A percentile compares a stretch with the other conserved stretches of the same genome.
These are phyloP conservation scores for Phytopythium sindhum DNA, from an alignment of 352 stramenopile genomes.

Conservation along the genomic window DNA sequence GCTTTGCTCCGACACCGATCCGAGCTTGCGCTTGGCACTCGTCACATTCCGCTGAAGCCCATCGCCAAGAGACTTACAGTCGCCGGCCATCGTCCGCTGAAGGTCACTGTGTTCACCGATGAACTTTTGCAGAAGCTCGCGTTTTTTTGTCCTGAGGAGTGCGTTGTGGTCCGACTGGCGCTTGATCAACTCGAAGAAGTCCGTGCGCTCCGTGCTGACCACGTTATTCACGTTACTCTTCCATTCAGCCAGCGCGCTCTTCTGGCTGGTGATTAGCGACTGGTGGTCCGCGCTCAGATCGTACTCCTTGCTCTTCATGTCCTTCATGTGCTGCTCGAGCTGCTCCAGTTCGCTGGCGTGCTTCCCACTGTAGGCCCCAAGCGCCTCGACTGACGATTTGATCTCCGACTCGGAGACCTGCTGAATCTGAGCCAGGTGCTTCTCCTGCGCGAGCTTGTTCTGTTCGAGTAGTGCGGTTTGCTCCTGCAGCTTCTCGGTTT, in stretches of 20 bases:
- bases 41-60: slow-evolving; percentile 24
- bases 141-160: slow-evolving; percentile 14
- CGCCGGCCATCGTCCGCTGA: slow-evolving; percentile 17
- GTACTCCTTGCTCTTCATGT: slow-evolving; percentile 20
- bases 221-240: slow-evolving; percentile 12
- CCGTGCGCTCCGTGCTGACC: slow-evolving; percentile 11
- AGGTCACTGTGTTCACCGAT: slow-evolving; percentile 26
- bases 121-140: slow-evolving; percentile 23
- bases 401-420: slow-evolving; percentile 36
- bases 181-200: slow-evolving; percentile 18
- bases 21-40: slow-evolving; percentile 30
- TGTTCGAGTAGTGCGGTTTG: slow-evolving; percentile 44
- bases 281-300: slow-evolving; percentile 16
- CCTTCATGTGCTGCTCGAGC: slow-evolving; percentile 23
- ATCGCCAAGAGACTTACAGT: slow-evolving; percentile 25
- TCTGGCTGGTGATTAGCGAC: slow-evolving; percentile 23
- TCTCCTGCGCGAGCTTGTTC: slow-evolving; percentile 28
- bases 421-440: slow-evolving; percentile 31
- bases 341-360: slow-evolving; percentile 24
- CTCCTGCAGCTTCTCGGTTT: slow-evolving; percentile 35
- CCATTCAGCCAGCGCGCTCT: slow-evolving; percentile 16
- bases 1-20: slow-evolving; percentile 16
- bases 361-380: slow-evolving; percentile 24
- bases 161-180: slow-evolving; percentile 18
- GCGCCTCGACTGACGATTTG: slow-evolving; percentile 26